Percentiles rank a stretch among this genome's conserved stretches.
Evolutionary conservation across 2,329 filamentous ascomycete genomes (phyloP).

Genomic region (Epichloe glyceriae): DNA sequence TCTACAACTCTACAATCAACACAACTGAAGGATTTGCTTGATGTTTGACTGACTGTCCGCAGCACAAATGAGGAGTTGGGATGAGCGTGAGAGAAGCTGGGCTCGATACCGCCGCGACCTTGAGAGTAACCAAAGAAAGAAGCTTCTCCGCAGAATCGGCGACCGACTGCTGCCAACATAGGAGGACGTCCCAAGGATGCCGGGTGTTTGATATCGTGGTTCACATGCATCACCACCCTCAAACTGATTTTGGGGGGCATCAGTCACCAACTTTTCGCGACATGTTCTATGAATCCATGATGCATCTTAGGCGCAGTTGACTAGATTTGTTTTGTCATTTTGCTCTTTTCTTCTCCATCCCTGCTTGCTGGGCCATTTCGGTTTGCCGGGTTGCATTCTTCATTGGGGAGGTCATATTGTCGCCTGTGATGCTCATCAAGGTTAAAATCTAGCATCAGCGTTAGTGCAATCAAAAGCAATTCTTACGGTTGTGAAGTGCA

Average conservation of each 20-base stretch:
- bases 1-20: not conserved
- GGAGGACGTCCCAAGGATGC: not conserved
- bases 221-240: not conserved
- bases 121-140: constrained; percentile 23
- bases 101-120: constrained; percentile 27
- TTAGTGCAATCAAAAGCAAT: not conserved
- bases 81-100: constrained; percentile 38
- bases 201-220: not conserved
- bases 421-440: not conserved
- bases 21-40: not conserved
- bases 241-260: not conserved
- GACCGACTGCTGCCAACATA: constrained; percentile 13
- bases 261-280: not conserved
- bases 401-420: not conserved
- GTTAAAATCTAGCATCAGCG: not conserved
- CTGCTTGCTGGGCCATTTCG: not conserved
- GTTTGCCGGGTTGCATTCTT: not conserved
- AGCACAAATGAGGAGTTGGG: constrained; percentile 39
- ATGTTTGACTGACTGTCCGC: not conserved
- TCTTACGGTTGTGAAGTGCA: not conserved
- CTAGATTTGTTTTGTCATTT: not conserved
- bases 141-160: constrained; percentile 28
- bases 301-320: constrained; percentile 7
- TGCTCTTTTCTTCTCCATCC: not conserved
- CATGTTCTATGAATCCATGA: constrained; percentile 4